Evolutionary conservation across 2,329 filamentous ascomycete species (phyloP).

Genomic region (Penicillium sp.): DNA sequence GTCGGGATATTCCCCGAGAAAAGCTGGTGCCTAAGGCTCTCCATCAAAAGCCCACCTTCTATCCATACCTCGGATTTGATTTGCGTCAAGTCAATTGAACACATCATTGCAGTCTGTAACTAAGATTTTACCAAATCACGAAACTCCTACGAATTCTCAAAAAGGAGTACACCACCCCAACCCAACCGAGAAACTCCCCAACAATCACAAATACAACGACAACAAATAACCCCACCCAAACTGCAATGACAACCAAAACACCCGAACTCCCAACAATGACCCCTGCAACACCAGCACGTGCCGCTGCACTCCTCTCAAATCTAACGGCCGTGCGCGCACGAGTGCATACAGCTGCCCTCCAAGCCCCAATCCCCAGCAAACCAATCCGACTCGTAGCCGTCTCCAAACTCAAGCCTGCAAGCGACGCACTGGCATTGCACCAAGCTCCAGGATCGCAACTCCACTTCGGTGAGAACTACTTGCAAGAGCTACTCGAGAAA

Average conservation of each 20-base stretch:
- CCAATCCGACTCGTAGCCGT: conserved; percentile 77
- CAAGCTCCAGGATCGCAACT: conserved; percentile 57
- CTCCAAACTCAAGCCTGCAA: conserved; percentile 91
- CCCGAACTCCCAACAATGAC: conserved; percentile 50
- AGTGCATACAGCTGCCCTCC: conserved; percentile 51
- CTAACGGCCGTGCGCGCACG: conserved; percentile 60
- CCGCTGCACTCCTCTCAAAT: conserved; percentile 61
- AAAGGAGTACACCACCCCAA: neutral
- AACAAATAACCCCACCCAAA: conserved; percentile 1
- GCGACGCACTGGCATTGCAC: conserved; percentile 84
- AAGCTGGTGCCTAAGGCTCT: conserved; percentile 17
- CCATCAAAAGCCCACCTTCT: conserved; percentile 1
- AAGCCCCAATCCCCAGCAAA: conserved; percentile 18
- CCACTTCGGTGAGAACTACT: conserved; percentile 97
- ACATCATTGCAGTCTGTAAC: neutral
- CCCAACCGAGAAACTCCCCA: neutral
- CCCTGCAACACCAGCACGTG: conserved; percentile 53
- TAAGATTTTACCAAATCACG: neutral
- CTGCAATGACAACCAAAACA: conserved; percentile 11
- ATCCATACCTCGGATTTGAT: neutral
- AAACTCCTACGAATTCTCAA: neutral
- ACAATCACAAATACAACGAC: neutral
- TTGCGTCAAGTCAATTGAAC: neutral
- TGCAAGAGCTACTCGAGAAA: conserved; percentile 85
- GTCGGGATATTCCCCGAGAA: conserved; percentile 10